Evolutionary conservation across 2,329 filamentous ascomycete genomes (phyloP), one percentile per base, ranked within the genome.

Genomic region (Aureobasidium sp.): DNA sequence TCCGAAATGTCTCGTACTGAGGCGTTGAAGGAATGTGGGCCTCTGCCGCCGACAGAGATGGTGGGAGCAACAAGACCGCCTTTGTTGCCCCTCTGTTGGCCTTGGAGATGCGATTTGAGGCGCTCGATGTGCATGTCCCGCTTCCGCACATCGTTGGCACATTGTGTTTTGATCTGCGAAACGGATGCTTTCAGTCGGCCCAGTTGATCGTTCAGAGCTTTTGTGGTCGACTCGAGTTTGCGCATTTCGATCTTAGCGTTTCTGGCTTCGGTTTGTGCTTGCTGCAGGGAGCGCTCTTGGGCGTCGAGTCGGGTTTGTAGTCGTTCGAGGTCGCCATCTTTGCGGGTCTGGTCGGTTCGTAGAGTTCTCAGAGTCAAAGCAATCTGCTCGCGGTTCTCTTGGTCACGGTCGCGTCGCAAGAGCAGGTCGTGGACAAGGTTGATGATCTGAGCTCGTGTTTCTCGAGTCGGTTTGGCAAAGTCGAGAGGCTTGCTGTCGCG

Each of bases 341-440:
- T 87, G 59, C 89, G 88, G 14, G 88, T 80, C 62, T 88, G 85
- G 66, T 94, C 90, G 66, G 85, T 82, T 63, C 90, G 89, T 13
- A 96, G 76, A 29, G 81, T 84, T 62, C 89, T 89, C 61, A 97
- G 83, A 4, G 90, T 90, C 14, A 84, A 83, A 3, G 90, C 90
- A 25, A 96, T 81, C 36, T 85, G 87, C 74, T 97, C 93, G 68
- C 90, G 87, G 72, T 95, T 88, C 66, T 94, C 89, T 65, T 91
- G 89, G 75, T 97, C 93, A 72, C 91, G 89, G 89, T 99, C 94
- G 79, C 92, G 85, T 67, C 92, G 85, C 63, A 97, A 74, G 63
- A 99, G 90, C 67, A 99, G 76, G 72, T 99, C 94, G 74, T 99
- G 96, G 53, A 99, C 85, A 29, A 99, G 82, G 71, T 93, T 89